phyloP scores from a whole-genome alignment of 805 yeast genomes.

The Ogataea siamensis region DNA sequence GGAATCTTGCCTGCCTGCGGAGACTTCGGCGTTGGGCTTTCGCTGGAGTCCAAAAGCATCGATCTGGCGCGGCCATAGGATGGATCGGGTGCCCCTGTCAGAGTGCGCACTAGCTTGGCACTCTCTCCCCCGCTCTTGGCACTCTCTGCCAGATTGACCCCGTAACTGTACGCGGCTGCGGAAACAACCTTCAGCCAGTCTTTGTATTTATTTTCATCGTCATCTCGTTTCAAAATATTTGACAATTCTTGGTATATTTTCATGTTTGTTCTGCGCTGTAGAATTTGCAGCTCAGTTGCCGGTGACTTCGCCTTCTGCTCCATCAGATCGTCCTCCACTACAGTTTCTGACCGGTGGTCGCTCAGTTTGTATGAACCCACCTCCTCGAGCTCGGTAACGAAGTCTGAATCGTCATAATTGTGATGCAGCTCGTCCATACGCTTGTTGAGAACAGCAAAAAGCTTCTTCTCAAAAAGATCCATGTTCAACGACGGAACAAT shows the following conservation, averaged over 20 bases:
- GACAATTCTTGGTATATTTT: conserved; percentile 27
- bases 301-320: conserved; percentile 16
- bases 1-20: conserved; percentile 11
- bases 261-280: conserved; percentile 27
- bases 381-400: conserved; percentile 23
- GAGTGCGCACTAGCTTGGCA: conserved; percentile 39
- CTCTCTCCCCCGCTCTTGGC: conserved; percentile 38
- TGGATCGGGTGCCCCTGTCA: conserved; percentile 41
- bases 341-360: conserved; percentile 25
- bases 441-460: conserved; percentile 37
- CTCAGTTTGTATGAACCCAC: conserved; percentile 28
- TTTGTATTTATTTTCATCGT: conserved; percentile 31
- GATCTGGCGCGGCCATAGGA: conserved; percentile 27
- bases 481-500: conserved; percentile 62
- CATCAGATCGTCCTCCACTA: neutral
- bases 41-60: conserved; percentile 29
- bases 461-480: conserved; percentile 46
- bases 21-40: conserved; percentile 4
- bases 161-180: conserved; percentile 34
- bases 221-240: conserved; percentile 22
- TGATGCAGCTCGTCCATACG: conserved; percentile 17
- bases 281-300: conserved; percentile 24
- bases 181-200: conserved; percentile 31
- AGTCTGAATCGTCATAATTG: conserved; percentile 17
- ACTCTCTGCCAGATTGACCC: conserved; percentile 36